Base-by-base conservation (phyloP, 441 rosid species). In the Euphorbia schlechtendalii region DNA sequence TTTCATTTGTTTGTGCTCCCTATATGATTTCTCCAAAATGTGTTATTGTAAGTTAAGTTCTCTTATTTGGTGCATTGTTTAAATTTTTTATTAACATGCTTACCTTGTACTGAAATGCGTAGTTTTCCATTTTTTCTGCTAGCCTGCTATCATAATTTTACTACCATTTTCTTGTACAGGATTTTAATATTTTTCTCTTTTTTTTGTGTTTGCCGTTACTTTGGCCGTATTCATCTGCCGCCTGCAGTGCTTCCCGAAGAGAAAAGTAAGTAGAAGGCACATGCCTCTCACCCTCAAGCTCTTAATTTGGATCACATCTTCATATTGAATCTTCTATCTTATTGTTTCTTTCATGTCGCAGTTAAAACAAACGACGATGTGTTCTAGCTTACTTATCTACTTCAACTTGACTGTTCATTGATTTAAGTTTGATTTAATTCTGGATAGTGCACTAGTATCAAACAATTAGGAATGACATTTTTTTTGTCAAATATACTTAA, bases 161-260 rank as follows among this genome's bases (percentile, higher is more conserved):
- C n/a, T n/a, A n/a, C 34, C 34, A 32, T 32, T 32, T 32, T 32
- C 22, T 27, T n/a, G 12, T 62, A 32, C 20, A 28, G 48, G n/a
- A 20, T 17, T 28, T 32, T 32, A 32, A 32, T 34, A 22, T 28
- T 49, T 1, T 41, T 8, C 48, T 64, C 24, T 38, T 63, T 41
- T 71, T 25, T n/a, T n/a, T n/a, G n/a, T n/a, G 73, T 74, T 49
- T 67, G 36, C 61, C 48, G 69, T 65, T 73, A 64, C 71, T 55
- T 36, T 61, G 68, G 54, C 59, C n/a, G n/a, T 83, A 74, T 70
- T 67, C 49, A 52, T 59, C 64, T 27, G 22, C 73, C 82, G 34
- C 48, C 73, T 71, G 80, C 96, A 94, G 97, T 84, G 69, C 87
- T 94, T 76, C 93, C 93, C 4, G 87, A 87, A 82, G 99, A 94